These are phyloP conservation scores for Paracorniculantispora psalliotae DNA, from an alignment of 2,329 filamentous ascomycete species.

Conservation along the genomic window DNA sequence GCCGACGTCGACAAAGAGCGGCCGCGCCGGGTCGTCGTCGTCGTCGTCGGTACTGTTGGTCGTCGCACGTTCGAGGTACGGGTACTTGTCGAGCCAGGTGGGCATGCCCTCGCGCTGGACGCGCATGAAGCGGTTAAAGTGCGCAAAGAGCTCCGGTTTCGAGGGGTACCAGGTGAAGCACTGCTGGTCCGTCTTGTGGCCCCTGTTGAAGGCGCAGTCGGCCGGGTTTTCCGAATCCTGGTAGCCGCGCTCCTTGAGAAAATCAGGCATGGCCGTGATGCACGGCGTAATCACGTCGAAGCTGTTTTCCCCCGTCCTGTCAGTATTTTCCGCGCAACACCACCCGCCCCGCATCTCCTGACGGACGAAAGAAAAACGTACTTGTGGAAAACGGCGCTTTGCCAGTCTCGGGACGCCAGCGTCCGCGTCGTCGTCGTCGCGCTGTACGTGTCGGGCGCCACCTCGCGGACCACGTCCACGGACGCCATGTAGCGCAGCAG, in stretches of 20 bases:
- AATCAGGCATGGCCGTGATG: not conserved
- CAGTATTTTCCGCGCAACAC: too few relatives aligned
- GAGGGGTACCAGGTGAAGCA: not conserved
- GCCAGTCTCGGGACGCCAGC: not conserved
- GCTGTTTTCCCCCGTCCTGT: not conserved
- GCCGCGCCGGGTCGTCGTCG: too few relatives aligned
- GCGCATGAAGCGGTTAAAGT: slow-evolving; percentile 7
- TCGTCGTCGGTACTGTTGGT: too few relatives aligned
- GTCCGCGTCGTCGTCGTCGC: slow-evolving; percentile 4
- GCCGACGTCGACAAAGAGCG: slow-evolving; percentile 11
- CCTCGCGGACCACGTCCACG: not conserved
- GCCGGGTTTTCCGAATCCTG: not conserved
- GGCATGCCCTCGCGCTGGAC: slow-evolving; percentile 8
- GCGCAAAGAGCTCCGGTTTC: not conserved
- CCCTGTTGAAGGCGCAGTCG: slow-evolving; percentile 4
- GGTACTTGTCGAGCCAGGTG: not conserved
- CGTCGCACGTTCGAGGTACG: too few relatives aligned
- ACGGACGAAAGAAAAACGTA: not conserved
- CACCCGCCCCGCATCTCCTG: too few relatives aligned
- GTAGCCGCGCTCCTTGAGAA: slow-evolving; percentile 3
- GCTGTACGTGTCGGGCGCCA: not conserved
- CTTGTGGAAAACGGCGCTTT: slow-evolving; percentile 2
- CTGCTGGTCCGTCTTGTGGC: not conserved
- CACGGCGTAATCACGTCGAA: not conserved
- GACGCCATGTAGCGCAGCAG: slow-evolving; percentile 5